Percentiles rank a stretch among this genome's conserved stretches.
Conservation (phyloP, 352 stramenopile genomes). For the Lagenidium giganteum region DNA sequence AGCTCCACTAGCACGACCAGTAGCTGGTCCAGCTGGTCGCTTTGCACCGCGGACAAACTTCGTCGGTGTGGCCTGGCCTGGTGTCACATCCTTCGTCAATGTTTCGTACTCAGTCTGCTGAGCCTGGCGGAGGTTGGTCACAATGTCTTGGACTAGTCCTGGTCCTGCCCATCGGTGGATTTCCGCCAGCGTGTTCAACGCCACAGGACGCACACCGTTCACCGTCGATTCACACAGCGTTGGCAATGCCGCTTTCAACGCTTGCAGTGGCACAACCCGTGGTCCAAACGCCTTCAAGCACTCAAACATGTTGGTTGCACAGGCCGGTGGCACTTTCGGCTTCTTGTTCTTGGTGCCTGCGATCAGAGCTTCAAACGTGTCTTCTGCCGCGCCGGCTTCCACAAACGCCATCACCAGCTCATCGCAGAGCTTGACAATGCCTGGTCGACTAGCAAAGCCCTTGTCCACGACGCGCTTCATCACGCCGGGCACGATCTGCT, state of each 20-base stretch:
- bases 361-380: conserved; percentile 64
- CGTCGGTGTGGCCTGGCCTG: conserved; percentile 57
- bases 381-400: conserved; percentile 64
- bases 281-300: conserved; percentile 79
- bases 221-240: conserved; percentile 77
- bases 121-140: conserved; percentile 69
- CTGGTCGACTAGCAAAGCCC: conserved; percentile 72
- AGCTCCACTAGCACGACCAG: conserved; percentile 1
- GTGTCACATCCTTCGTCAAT: conserved; percentile 65
- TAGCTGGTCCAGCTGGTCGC: conserved; percentile 14
- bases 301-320: conserved; percentile 57
- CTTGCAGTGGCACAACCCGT: conserved; percentile 55
- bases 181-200: conserved; percentile 75
- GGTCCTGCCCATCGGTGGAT: conserved; percentile 80
- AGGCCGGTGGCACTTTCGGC: conserved; percentile 78
- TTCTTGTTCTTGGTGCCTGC: conserved; percentile 87
- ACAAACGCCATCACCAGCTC: conserved; percentile 74
- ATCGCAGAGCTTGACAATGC: conserved; percentile 74
- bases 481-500: conserved; percentile 52
- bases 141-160: conserved; percentile 70
- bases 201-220: conserved; percentile 73
- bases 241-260: conserved; percentile 63
- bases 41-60: conserved; percentile 71
- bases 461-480: conserved; percentile 83
- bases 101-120: conserved; percentile 82